These are phyloP conservation scores for Wallacemonas sp. DNA, from an alignment of 208 protist genomes.

Conservation along the genomic window DNA sequence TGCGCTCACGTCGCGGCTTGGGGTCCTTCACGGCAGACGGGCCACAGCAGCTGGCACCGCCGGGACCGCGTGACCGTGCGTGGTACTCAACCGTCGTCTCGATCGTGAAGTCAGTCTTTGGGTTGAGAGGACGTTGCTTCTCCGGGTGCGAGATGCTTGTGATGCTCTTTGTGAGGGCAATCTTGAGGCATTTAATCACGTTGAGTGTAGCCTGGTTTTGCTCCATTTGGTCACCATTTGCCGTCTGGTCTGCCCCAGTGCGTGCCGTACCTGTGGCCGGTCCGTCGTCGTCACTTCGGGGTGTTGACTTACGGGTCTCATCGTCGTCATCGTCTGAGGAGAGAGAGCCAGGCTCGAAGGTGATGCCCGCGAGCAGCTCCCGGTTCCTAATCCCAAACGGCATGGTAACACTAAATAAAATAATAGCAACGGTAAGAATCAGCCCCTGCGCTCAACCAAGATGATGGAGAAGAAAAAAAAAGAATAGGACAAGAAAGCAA, in stretches of 20 bases:
- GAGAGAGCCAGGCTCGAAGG: slow-evolving; percentile 37
- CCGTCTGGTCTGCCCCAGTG: too few relatives aligned
- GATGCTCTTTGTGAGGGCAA: slow-evolving; percentile 73
- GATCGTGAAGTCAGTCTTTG: slow-evolving; percentile 80
- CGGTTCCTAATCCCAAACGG: slow-evolving; percentile 35
- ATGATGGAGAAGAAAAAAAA: slow-evolving; percentile 1
- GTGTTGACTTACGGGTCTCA: not conserved
- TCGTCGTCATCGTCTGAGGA: slow-evolving; percentile 32
- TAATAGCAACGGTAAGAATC: too few relatives aligned
- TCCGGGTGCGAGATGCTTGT: slow-evolving; percentile 79
- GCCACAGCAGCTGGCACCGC: slow-evolving; percentile 36
- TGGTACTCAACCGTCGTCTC: slow-evolving; percentile 59
- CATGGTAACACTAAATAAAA: too few relatives aligned
- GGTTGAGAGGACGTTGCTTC: slow-evolving; percentile 80
- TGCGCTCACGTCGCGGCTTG: not conserved
- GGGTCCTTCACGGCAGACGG: slow-evolving; percentile 13
- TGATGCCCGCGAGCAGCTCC: slow-evolving; percentile 68
- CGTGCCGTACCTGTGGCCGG: too few relatives aligned
- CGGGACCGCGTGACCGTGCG: not conserved
- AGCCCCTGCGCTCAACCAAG: too few relatives aligned
- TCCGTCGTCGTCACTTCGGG: slow-evolving; percentile 15
- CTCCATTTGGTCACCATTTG: not conserved
- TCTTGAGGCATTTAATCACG: slow-evolving; percentile 81
- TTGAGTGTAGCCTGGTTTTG: slow-evolving; percentile 56
- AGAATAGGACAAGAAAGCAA: too few relatives aligned